Evolutionary conservation across 2,329 filamentous ascomycete species (phyloP).

Genomic region (Huntiella decipiens): DNA sequence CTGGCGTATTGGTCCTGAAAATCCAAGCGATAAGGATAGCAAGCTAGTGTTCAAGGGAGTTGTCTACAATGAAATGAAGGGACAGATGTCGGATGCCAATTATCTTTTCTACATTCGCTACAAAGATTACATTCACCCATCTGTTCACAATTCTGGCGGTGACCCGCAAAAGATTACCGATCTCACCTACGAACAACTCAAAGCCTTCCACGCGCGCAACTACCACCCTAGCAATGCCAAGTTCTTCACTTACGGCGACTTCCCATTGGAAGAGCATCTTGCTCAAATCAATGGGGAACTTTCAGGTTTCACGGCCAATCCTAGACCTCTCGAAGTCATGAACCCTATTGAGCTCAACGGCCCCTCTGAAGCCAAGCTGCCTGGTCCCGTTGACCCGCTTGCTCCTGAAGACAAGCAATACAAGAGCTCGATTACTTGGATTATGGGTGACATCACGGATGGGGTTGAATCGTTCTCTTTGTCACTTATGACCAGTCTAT

Average conservation of each 20-base stretch:
- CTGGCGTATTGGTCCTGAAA: constrained; percentile 88
- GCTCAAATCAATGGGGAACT: constrained; percentile 60
- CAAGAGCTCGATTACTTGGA: constrained; percentile 89
- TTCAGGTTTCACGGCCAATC: constrained; percentile 52
- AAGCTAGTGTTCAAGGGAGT: constrained; percentile 88
- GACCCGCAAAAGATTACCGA: constrained; percentile 95
- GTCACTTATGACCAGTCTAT: constrained; percentile 58
- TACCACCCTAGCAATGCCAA: constrained; percentile 98
- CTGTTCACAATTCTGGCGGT: constrained; percentile 89
- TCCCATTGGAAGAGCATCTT: constrained; percentile 67
- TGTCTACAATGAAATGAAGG: constrained; percentile 99
- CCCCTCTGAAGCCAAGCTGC: constrained; percentile 48
- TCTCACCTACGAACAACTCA: constrained; percentile 75
- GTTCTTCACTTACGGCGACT: constrained; percentile 85
- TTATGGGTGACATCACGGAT: constrained; percentile 65
- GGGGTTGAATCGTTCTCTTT: constrained; percentile 78
- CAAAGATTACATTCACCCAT: constrained; percentile 83
- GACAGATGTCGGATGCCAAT: constrained; percentile 91
- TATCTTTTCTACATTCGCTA: constrained; percentile 94
- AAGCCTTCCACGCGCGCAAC: constrained; percentile 73
- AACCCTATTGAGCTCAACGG: constrained; percentile 60
- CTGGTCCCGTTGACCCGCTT: constrained; percentile 72
- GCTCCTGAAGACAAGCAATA: constrained; percentile 71
- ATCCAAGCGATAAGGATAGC: constrained; percentile 45
- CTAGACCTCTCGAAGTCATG: constrained; percentile 22